Base-by-base conservation (phyloP, 2,329 filamentous ascomycete genomes). In the Teratosphaeria epicoccoides region DNA sequence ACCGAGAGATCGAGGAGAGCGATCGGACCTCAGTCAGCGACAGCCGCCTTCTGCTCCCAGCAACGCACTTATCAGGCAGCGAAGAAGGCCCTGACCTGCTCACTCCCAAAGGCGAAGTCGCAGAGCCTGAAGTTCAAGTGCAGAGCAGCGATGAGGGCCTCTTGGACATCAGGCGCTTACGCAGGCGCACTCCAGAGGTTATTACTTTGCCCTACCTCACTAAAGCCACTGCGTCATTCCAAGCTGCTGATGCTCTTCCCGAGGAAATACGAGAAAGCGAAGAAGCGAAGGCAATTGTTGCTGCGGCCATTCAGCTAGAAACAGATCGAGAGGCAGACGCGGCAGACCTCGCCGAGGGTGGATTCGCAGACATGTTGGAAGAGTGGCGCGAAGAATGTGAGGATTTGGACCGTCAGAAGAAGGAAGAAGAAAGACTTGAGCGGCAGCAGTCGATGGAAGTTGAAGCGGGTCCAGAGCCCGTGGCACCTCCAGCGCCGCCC, bases 141-240 rank as follows among this genome's bases (percentile, higher is more conserved):
- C 54, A 57, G 24, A 59, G 59, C 47, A 55, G 52, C 17, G 59
- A 61, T 20, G 58, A 60, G 26, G 53, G 47, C 43, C 24, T 45
- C n/a, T 54, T 55, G 4, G 40, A 50, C 33, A 29, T 57, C 25
- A 51, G 59, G 28, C 53, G 53, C 10, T 40, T 58, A 11, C 62
- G 63, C n/a, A 48, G 29, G 29, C 61, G 61, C 6, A 68, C 63
- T 33, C 68, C 70, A 10, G 73, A 75, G 51, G 60, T 69, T 4
- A 68, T 70, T 40, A 63, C 61, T 12, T 62, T 77, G 4, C 74
- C 74, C 2, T 76, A 73, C 52, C 64, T 76, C 49, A 60, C 66
- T 25, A 74, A 74, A 50, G 50, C 50, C 6, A 53, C 26, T 26
- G 43, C 46, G 9, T 25, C 43, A 2, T 46, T 53, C 23, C 44